Evolutionary conservation across 768 basidiomycete genomes (phyloP).

Genomic region (Hirschioporus abietinus): DNA sequence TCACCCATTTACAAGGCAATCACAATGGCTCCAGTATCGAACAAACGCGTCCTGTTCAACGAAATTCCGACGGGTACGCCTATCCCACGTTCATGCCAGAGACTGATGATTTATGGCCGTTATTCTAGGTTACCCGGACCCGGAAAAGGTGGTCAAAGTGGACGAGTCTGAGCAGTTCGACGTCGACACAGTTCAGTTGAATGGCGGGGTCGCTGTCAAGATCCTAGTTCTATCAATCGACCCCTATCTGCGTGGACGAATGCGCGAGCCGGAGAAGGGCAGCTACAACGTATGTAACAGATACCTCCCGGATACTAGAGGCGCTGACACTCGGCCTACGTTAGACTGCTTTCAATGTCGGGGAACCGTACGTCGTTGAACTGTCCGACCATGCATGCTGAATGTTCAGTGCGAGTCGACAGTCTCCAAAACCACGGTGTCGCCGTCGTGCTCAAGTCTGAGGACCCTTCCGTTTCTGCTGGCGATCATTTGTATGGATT

Average conservation of each 20-base stretch:
- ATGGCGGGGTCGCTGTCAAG: slow-evolving; percentile 25
- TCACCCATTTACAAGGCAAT: neutral
- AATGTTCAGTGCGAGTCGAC: neutral
- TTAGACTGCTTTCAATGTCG: slow-evolving; percentile 19
- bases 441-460: slow-evolving; percentile 41
- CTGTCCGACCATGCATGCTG: neutral
- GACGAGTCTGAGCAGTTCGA: slow-evolving; percentile 23
- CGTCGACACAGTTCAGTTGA: slow-evolving; percentile 15
- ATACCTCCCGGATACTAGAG: neutral
- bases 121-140: slow-evolving; percentile 22
- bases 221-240: slow-evolving; percentile 34
- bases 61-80: slow-evolving; percentile 20
- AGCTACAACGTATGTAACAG: neutral
- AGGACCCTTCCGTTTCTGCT: slow-evolving; percentile 25
- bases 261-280: slow-evolving; percentile 11
- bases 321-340: neutral
- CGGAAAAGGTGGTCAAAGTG: slow-evolving; percentile 23
- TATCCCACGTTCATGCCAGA: neutral
- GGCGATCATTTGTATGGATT: slow-evolving; percentile 39
- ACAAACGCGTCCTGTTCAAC: slow-evolving; percentile 24
- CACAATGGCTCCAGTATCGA: slow-evolving; percentile 6
- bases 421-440: slow-evolving; percentile 26
- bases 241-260: slow-evolving; percentile 32
- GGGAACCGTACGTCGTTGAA: slow-evolving; percentile 21
- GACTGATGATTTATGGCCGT: neutral